These are phyloP conservation scores for Colletotrichum scovillei DNA, from an alignment of 2,329 filamentous ascomycete genomes.

Conservation along the genomic window DNA sequence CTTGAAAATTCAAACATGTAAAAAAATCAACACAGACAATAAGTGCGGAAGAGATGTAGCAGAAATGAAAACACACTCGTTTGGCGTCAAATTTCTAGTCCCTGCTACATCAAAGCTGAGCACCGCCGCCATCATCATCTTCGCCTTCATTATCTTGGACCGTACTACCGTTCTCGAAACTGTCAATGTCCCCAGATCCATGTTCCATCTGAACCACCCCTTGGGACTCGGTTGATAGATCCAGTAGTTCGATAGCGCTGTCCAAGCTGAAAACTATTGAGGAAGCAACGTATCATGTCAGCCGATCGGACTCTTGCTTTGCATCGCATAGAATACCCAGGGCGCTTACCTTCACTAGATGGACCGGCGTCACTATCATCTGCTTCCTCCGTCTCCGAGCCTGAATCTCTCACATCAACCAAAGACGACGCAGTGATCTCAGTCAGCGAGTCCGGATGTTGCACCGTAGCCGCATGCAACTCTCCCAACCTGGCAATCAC, in stretches of 20 bases:
- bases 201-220: background rate
- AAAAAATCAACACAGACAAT: background rate
- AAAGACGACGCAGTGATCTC: background rate
- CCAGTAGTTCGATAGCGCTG: background rate
- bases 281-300: background rate
- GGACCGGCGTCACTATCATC: background rate
- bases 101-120: background rate
- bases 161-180: background rate
- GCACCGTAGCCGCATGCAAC: background rate
- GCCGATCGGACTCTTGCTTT: background rate
- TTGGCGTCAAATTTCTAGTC: background rate
- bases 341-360: background rate
- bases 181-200: too few relatives aligned
- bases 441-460: conserved; percentile 5
- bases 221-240: background rate
- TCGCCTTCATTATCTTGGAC: background rate
- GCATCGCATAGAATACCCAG: background rate
- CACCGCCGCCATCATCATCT: background rate
- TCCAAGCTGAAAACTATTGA: background rate
- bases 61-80: background rate
- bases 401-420: background rate
- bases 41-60: background rate
- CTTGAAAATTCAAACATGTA: background rate
- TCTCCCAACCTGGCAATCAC: background rate
- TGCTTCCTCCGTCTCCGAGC: background rate